Evolutionary conservation across 306 rosid species (phyloP).

Genomic region (Citrullus amarus): DNA sequence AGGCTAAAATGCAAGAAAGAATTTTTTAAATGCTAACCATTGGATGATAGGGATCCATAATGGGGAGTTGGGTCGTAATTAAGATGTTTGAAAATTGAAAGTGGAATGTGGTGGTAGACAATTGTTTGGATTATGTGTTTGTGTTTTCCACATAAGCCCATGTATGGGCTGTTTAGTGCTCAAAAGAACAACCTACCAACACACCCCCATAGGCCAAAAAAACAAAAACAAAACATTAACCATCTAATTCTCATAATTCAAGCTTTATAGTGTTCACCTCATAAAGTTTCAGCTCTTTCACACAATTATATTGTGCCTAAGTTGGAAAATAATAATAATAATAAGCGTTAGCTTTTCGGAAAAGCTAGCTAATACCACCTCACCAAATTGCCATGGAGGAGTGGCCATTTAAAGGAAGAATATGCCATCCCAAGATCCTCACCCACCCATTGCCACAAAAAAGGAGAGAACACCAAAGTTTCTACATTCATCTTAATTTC

Average conservation of each 20-base stretch:
- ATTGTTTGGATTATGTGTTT: constrained; percentile 19
- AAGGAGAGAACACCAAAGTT: neutral
- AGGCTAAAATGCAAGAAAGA: neutral
- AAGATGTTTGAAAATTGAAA: neutral
- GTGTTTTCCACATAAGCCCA: constrained; percentile 49
- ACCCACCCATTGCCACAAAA: neutral
- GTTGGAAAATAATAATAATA: neutral
- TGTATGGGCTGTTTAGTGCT: constrained; percentile 25
- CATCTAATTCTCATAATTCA: neutral
- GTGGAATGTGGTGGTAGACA: constrained; percentile 24
- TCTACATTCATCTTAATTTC: neutral
- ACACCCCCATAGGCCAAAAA: no score
- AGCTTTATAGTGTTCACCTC: neutral
- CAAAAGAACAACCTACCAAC: constrained; percentile 11
- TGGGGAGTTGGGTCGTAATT: neutral
- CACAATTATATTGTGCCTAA: neutral
- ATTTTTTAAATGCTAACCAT: neutral
- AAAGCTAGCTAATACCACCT: neutral
- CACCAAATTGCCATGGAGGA: neutral
- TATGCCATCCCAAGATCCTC: constrained; percentile 2
- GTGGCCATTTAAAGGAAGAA: constrained; percentile 6
- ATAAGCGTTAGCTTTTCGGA: neutral
- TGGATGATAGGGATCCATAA: neutral
- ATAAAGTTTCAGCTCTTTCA: neutral
- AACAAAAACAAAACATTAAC: no score